A percentile compares a stretch with the other conserved stretches of the same genome.
Evolutionary conservation across 1,139 yeast genomes (phyloP).

Genomic region (Candida sojae): DNA sequence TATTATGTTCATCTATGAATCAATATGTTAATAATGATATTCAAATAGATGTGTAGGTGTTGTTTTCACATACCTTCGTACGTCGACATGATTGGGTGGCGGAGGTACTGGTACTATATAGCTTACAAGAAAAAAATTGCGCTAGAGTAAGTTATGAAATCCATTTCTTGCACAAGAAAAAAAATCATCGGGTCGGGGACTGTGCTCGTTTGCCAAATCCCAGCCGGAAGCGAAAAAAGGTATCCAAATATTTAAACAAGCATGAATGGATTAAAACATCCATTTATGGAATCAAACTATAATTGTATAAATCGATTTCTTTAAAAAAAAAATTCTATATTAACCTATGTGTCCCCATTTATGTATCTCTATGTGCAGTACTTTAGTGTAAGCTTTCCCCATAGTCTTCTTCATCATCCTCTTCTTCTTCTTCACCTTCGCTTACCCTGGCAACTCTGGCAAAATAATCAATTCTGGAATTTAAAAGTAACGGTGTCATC

Average conservation of each 20-base stretch:
- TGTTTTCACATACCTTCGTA: conserved; percentile 41
- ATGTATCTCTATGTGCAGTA: not conserved
- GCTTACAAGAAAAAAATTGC: not conserved
- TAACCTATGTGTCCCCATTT: conserved; percentile 3
- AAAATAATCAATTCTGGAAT: conserved; percentile 15
- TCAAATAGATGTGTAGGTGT: no score
- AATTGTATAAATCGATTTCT: no score
- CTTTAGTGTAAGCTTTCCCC: no score
- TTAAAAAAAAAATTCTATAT: not conserved
- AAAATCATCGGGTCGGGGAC: not conserved
- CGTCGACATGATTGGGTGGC: conserved; percentile 30
- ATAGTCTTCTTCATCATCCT: conserved; percentile 10
- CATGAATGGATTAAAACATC: no score
- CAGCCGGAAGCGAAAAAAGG: no score
- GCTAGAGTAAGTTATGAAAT: no score
- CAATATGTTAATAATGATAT: conserved; percentile 19
- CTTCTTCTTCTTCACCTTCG: conserved; percentile 16
- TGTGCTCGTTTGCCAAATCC: no score
- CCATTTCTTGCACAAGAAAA: no score
- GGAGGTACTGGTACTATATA: not conserved
- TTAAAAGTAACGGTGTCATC: conserved; percentile 47
- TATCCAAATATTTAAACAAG: no score
- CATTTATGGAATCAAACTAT: no score
- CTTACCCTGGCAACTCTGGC: conserved; percentile 3
- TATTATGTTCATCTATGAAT: conserved; percentile 18